phyloP scores from a whole-genome alignment of 305 asterid genomes.

The Fraxinus floribunda region DNA sequence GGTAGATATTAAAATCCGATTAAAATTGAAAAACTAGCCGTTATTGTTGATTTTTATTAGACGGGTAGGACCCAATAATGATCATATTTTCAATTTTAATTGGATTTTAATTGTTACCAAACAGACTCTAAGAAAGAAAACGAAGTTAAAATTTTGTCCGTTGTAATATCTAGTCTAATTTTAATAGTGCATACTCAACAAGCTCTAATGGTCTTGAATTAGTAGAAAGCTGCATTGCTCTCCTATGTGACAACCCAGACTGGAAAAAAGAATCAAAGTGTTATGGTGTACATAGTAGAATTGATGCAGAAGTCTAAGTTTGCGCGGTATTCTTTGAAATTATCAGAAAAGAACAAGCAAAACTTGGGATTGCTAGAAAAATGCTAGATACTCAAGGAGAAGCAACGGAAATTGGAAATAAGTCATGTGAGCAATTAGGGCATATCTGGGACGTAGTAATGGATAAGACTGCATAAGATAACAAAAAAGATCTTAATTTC shows the following conservation, averaged over 20 bases:
- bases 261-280: background rate
- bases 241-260: background rate
- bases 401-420: background rate
- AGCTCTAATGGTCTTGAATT: background rate
- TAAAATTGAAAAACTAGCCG: too few relatives aligned
- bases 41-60: too few relatives aligned
- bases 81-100: too few relatives aligned
- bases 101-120: too few relatives aligned
- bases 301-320: background rate
- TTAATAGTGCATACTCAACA: background rate
- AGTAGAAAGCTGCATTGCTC: background rate
- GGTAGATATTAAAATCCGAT: too few relatives aligned
- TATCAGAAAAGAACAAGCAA: background rate
- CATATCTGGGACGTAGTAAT: background rate
- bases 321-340: background rate
- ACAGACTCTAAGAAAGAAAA: background rate
- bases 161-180: background rate
- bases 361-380: background rate
- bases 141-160: background rate
- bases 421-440: background rate
- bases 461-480: background rate
- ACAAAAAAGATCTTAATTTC: background rate
- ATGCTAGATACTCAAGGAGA: background rate
- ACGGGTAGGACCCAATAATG: too few relatives aligned
- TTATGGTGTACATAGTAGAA: background rate